Evolutionary conservation across 2,329 filamentous ascomycete genomes (phyloP).

Genomic region (Erysiphe pulchra): DNA sequence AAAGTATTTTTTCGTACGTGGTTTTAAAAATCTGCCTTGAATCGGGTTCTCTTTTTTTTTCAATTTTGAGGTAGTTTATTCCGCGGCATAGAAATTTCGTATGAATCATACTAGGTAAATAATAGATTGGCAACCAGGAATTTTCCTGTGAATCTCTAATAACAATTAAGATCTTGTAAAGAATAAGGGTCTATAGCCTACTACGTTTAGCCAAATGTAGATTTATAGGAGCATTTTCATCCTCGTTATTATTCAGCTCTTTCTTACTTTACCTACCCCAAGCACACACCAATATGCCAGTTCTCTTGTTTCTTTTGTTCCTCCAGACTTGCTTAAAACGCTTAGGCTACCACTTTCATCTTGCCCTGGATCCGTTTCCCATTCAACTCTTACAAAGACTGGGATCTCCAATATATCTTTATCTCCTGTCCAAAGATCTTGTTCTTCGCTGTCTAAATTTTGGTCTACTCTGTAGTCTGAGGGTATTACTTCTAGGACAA

Average conservation of each 20-base stretch:
- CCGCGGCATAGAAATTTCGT: no score
- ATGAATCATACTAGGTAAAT: no score
- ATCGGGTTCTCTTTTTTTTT: no score
- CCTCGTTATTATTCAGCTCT: conserved; percentile 8
- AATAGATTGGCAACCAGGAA: no score
- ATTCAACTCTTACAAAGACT: conserved; percentile 78
- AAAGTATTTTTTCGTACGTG: no score
- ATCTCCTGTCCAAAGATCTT: conserved; percentile 21
- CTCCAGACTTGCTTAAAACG: conserved; percentile 22
- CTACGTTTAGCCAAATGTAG: no score
- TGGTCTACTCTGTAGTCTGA: conserved; percentile 7
- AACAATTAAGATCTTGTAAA: no score
- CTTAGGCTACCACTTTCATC: conserved; percentile 22
- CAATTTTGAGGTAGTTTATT: no score
- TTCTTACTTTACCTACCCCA: conserved; percentile 56
- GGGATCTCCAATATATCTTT: conserved; percentile 60
- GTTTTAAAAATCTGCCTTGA: no score
- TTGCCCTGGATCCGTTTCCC: conserved; percentile 43
- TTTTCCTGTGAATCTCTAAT: no score
- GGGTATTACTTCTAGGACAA: conserved; percentile 74
- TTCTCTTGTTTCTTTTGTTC: conserved; percentile 54
- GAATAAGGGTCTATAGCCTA: no score
- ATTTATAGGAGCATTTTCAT: background rate
- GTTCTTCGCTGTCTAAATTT: conserved; percentile 12
- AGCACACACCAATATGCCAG: conserved; percentile 90